Conservation (phyloP, 257 asterid genomes). For the Jasminum sambac region DNA sequence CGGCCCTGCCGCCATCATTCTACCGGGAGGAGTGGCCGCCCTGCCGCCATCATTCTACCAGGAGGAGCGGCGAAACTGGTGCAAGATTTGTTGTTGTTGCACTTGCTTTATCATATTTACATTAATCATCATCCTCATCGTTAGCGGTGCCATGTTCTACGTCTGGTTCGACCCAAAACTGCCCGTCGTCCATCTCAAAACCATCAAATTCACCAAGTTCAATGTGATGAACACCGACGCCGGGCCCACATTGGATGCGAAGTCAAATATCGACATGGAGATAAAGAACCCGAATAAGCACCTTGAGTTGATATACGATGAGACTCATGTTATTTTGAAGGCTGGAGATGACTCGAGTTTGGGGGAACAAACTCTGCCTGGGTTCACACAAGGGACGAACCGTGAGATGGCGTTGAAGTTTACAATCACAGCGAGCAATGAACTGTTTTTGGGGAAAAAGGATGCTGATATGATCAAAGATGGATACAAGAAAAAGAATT, state of each 20-base stretch:
- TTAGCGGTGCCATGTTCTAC: constrained; percentile 34
- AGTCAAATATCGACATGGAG: constrained; percentile 21
- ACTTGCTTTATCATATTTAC: constrained; percentile 17
- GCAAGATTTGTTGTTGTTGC: constrained; percentile 41
- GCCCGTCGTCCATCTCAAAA: constrained; percentile 39
- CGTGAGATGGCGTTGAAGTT: constrained; percentile 30
- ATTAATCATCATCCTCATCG: constrained; percentile 24
- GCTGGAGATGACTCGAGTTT: constrained; percentile 21
- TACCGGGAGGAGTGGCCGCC: constrained; percentile 18
- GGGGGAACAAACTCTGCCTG: constrained; percentile 31
- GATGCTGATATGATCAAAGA: constrained; percentile 25
- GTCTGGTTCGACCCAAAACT: constrained; percentile 46
- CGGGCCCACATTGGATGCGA: constrained; percentile 35
- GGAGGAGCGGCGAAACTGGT: constrained; percentile 27
- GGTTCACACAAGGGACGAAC: constrained; percentile 30
- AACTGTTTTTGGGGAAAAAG: constrained; percentile 13
- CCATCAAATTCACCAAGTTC: constrained; percentile 33
- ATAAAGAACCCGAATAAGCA: constrained; percentile 42
- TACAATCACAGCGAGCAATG: neutral
- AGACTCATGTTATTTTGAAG: constrained; percentile 17
- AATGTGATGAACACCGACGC: constrained; percentile 17
- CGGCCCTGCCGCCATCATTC: constrained; percentile 37
- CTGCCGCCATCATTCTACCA: constrained; percentile 39
- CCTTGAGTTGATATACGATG: constrained; percentile 35
- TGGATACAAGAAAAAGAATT: constrained; percentile 33